phyloP scores from a whole-genome alignment of 2,329 filamentous ascomycete genomes.

The Talaromyces funiculosus region DNA sequence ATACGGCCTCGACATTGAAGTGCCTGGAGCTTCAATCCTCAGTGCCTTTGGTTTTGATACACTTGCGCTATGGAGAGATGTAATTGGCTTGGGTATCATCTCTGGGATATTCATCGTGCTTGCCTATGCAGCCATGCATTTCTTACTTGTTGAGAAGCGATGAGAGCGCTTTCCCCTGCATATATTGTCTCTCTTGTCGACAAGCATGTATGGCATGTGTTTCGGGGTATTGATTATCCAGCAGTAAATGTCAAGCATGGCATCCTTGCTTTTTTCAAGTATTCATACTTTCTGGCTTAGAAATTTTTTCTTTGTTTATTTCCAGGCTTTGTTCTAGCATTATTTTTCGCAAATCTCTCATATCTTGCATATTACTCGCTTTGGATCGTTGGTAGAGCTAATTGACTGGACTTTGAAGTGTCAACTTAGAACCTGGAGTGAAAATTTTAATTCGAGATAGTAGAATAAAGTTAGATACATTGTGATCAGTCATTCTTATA shows the following conservation, averaged over 20 bases:
- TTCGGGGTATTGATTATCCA: neutral
- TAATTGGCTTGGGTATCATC: constrained; percentile 74
- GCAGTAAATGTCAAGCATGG: neutral
- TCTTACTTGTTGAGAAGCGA: constrained; percentile 83
- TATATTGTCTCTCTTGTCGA: constrained; percentile 18
- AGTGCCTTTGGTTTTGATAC: constrained; percentile 94
- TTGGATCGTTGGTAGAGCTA: neutral
- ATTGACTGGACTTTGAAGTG: neutral
- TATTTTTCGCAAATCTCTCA: neutral
- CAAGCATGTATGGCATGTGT: neutral
- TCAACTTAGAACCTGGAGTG: neutral
- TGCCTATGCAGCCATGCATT: constrained; percentile 88
- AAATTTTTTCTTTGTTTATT: neutral
- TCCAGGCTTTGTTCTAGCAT: neutral
- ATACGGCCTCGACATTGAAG: constrained; percentile 92
- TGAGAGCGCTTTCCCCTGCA: constrained; percentile 36
- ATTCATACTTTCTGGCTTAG: neutral
- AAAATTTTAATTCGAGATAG: too few relatives aligned
- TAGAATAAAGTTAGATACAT: too few relatives aligned
- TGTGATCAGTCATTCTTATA: too few relatives aligned
- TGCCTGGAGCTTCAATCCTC: constrained; percentile 88
- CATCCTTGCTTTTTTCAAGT: neutral
- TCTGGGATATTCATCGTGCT: constrained; percentile 77
- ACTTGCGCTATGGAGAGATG: constrained; percentile 75
- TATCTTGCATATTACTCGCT: neutral